Evolutionary conservation across 2,329 filamentous ascomycete species (phyloP).

Genomic region (Talaromyces islandicus): DNA sequence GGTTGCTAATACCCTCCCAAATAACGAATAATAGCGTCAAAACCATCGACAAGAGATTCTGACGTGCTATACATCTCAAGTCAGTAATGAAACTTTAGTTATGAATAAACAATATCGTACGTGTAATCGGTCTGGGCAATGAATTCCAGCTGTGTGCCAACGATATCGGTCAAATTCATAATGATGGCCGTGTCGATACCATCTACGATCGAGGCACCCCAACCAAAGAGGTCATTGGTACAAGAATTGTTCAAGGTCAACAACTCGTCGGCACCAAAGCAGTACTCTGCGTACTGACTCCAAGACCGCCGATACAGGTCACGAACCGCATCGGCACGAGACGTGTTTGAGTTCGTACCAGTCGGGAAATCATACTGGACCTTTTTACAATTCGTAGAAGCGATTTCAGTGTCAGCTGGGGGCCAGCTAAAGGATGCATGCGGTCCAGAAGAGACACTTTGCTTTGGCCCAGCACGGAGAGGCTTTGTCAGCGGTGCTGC

Average conservation of each 20-base stretch:
- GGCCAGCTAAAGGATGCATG: conserved; percentile 1
- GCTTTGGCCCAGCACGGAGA: not conserved
- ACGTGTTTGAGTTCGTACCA: conserved; percentile 14
- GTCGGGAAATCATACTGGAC: conserved; percentile 15
- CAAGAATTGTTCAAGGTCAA: conserved; percentile 13
- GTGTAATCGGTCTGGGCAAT: conserved; percentile 18
- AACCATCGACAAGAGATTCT: conserved; percentile 14
- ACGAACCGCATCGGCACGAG: conserved; percentile 15
- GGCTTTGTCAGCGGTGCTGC: not conserved
- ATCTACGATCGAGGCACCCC: conserved; percentile 18
- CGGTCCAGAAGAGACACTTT: not conserved
- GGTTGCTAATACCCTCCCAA: conserved; percentile 16
- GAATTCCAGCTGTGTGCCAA: conserved; percentile 16
- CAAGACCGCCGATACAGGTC: conserved; percentile 16
- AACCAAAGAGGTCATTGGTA: conserved; percentile 17
- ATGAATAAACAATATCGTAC: conserved; percentile 4
- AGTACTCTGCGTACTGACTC: conserved; percentile 17
- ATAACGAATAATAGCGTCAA: conserved; percentile 18
- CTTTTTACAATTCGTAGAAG: conserved; percentile 10
- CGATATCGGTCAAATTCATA: conserved; percentile 19
- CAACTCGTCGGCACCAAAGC: conserved; percentile 16
- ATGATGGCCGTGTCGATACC: conserved; percentile 19
- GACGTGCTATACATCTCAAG: conserved; percentile 6
- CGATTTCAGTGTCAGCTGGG: not conserved
- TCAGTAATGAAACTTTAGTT: not conserved